Conservation (phyloP, 2,329 filamentous ascomycete species). For the Dryadomyces sulphureus region DNA sequence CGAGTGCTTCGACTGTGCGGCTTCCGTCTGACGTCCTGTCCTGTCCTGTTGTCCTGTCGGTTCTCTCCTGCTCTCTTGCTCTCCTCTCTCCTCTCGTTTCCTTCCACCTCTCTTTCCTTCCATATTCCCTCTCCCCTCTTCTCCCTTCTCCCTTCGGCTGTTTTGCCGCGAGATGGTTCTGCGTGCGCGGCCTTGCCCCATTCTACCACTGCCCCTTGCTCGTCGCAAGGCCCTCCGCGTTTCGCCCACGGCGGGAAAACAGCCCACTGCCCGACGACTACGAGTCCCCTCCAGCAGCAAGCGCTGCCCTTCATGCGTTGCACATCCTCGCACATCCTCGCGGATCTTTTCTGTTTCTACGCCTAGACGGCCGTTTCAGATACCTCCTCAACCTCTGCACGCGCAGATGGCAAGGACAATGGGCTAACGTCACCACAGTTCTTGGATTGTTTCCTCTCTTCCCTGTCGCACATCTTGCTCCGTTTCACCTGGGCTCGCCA, state of each 20-base stretch:
- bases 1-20: no score
- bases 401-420: neutral
- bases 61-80: neutral
- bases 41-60: no score
- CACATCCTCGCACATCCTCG: conserved; percentile 1
- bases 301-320: conserved; percentile 2
- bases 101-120: neutral
- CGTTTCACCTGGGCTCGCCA: no score
- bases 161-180: neutral
- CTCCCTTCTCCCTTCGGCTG: no score
- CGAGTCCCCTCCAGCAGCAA: neutral
- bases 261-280: conserved; percentile 2
- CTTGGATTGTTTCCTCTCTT: no score
- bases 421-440: conserved; percentile 9
- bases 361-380: neutral
- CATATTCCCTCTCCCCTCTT: neutral
- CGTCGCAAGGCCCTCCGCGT: conserved; percentile 11
- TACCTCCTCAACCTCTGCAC: conserved; percentile 4
- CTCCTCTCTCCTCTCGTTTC: neutral
- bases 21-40: no score
- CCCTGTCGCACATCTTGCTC: no score
- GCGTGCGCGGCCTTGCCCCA: neutral
- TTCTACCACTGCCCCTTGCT: conserved; percentile 4
- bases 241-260: conserved; percentile 10
- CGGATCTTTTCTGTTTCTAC: neutral